Percentiles rank a stretch among this genome's conserved stretches.
These are phyloP conservation scores for Metschnikowia gelsemii DNA, from an alignment of 805 yeast genomes.

Conservation along the genomic window DNA sequence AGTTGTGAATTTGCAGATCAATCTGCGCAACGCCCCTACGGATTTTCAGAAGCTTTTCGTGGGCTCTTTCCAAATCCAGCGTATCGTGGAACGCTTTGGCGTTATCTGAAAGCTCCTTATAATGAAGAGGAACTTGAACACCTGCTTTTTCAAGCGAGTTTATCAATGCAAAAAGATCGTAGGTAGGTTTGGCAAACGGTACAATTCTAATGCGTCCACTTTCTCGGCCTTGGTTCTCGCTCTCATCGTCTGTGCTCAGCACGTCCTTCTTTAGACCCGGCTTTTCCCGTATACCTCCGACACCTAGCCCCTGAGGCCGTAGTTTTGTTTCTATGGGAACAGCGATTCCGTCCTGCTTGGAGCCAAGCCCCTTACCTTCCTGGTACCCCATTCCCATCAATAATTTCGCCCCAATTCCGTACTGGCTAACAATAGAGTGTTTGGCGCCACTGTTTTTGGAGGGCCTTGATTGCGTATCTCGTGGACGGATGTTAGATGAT, in stretches of 20 bases:
- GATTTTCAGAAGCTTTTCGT: conserved; percentile 17
- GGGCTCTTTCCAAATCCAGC: conserved; percentile 16
- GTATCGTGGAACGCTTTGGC: conserved; percentile 2
- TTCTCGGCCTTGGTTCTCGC: conserved; percentile 15
- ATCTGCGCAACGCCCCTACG: conserved; percentile 20
- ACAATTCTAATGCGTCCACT: too few relatives aligned
- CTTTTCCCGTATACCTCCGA: conserved; percentile 60
- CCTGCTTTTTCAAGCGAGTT: conserved; percentile 36
- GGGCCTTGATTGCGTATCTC: too few relatives aligned
- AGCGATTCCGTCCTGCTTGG: conserved; percentile 64
- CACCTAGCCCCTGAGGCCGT: conserved; percentile 68
- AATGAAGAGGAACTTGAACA: conserved; percentile 33
- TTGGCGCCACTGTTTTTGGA: not conserved
- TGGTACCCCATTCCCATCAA: conserved; percentile 84
- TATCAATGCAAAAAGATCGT: conserved; percentile 36
- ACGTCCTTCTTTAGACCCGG: conserved; percentile 16
- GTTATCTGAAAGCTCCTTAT: conserved; percentile 36
- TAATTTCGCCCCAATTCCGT: conserved; percentile 84
- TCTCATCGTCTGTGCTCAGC: conserved; percentile 4
- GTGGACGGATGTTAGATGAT: too few relatives aligned
- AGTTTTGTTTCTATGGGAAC: conserved; percentile 74
- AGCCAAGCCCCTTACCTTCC: conserved; percentile 84
- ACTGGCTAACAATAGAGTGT: conserved; percentile 27
- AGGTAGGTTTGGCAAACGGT: conserved; percentile 14
- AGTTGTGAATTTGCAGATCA: conserved; percentile 5